Conservation (phyloP, 352 stramenopile genomes). For the Globisporangium cystogenes region DNA sequence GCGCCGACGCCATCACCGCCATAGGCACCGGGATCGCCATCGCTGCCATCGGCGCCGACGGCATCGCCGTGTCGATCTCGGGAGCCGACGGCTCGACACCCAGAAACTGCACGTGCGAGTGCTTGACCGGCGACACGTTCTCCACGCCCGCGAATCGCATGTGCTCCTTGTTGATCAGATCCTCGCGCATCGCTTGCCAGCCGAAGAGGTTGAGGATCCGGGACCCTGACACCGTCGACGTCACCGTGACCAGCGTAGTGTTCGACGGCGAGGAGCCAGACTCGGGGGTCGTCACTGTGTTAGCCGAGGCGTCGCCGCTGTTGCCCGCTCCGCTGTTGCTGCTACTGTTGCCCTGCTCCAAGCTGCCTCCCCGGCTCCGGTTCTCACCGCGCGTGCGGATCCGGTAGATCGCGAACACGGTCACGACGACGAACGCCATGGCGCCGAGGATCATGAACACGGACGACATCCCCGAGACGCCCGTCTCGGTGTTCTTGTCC, state of each 20-base stretch:
- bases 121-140: conserved; percentile 10
- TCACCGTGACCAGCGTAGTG: conserved; percentile 13
- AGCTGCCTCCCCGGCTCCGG: neutral
- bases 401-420: conserved; percentile 45
- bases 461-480: neutral
- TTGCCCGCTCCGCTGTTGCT: neutral
- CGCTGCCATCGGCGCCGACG: conserved; percentile 8
- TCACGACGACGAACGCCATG: conserved; percentile 39
- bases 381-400: conserved; percentile 30
- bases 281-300: conserved; percentile 11
- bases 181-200: conserved; percentile 35
- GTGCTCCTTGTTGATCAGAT: conserved; percentile 42
- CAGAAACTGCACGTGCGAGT: conserved; percentile 12
- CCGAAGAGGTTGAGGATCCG: conserved; percentile 30
- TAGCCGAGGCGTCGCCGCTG: neutral
- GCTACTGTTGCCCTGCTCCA: neutral
- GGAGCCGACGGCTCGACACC: conserved; percentile 12
- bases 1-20: conserved; percentile 6
- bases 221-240: conserved; percentile 14
- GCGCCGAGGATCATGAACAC: conserved; percentile 25
- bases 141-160: conserved; percentile 26
- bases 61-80: conserved; percentile 11
- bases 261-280: conserved; percentile 6
- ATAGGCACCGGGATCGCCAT: conserved; percentile 11
- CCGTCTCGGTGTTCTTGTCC: neutral